These are phyloP conservation scores for Pseudonitzschia multistriata DNA, from an alignment of 108 stramenopile genomes.

Conservation along the genomic window DNA sequence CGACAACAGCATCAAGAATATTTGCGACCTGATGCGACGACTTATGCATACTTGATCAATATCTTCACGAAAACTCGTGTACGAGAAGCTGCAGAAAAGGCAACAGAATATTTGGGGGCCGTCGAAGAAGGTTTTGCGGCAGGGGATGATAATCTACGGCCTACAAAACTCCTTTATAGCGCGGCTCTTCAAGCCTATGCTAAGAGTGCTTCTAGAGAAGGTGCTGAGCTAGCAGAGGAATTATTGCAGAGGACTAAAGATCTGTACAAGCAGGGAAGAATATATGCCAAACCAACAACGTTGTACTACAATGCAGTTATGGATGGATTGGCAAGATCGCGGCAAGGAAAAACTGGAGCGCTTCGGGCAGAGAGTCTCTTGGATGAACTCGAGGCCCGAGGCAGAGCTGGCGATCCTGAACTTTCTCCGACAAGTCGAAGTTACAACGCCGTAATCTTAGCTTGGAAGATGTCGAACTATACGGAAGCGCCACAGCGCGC, in stretches of 20 bases:
- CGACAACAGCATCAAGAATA: constrained; percentile 3
- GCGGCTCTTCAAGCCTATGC: constrained; percentile 39
- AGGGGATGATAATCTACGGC: constrained; percentile 22
- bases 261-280: constrained; percentile 32
- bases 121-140: constrained; percentile 26
- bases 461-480: constrained; percentile 29
- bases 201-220: constrained; percentile 27
- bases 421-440: constrained; percentile 35
- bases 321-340: constrained; percentile 45
- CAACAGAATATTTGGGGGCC: constrained; percentile 12
- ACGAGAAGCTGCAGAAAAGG: constrained; percentile 18
- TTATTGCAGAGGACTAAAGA: constrained; percentile 32
- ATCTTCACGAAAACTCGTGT: constrained; percentile 25
- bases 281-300: constrained; percentile 40
- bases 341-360: constrained; percentile 33
- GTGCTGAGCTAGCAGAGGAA: constrained; percentile 19
- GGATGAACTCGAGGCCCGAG: constrained; percentile 42
- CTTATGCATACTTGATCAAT: constrained; percentile 30
- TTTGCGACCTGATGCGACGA: constrained; percentile 31
- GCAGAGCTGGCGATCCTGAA: constrained; percentile 33
- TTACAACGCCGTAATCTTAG: constrained; percentile 57
- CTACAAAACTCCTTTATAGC: constrained; percentile 29
- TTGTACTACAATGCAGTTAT: constrained; percentile 55
- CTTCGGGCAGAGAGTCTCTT: constrained; percentile 52
- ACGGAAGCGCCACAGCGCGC: constrained; percentile 28